Base-by-base conservation (phyloP, 75 land plant species). In the Cupressus sempervirens region DNA sequence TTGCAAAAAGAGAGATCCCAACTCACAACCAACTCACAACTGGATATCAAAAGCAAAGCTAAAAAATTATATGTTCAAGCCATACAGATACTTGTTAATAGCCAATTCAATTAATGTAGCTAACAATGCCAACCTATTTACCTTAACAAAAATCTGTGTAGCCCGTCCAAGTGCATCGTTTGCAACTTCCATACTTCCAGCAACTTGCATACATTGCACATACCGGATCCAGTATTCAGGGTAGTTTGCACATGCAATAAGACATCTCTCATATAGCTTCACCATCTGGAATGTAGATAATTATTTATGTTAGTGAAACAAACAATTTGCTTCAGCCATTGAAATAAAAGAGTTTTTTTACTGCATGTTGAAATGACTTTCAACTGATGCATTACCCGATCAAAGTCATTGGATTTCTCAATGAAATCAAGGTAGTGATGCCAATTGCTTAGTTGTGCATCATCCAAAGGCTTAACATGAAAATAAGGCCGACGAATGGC, bases 161-260 rank as follows among this genome's bases (percentile, higher is more conserved):
- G 95, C 94, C 30, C 99, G 94, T 46, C 90, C 89, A 85, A 98
- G 93, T 14, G 97, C 99, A 93, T 96, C 92, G n/a, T 87, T 84
- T 40, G 97, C 95, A 80, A 94, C 86, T 58, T 98, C 99, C 91
- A 90, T 87, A 45, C 92, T 92, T 70, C 93, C 93, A 89, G 89
- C 91, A 12, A 79, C 86, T 84, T 98, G 93, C 98, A 98, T 96
- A 86, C 93, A 91, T 83, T 90, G 84, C 2, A 98, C 90, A 92
- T 95, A 98, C 0, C 99, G 88, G 35, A 98, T 93, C 99, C 99
- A 98, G 86, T 89, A 96, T 76, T 98, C 99, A 7, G 97, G 95
- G 88, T 98, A 98, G 83, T 95, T 98, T 20, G 99, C 99, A 92
- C 99, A 98, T 36, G 99, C 99, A 86, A 98, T 94, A 23, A 98